Evolutionary conservation across 2,329 filamentous ascomycete species (phyloP), one percentile per base, ranked within the genome.

Genomic region (Podosphaera aphanis): DNA sequence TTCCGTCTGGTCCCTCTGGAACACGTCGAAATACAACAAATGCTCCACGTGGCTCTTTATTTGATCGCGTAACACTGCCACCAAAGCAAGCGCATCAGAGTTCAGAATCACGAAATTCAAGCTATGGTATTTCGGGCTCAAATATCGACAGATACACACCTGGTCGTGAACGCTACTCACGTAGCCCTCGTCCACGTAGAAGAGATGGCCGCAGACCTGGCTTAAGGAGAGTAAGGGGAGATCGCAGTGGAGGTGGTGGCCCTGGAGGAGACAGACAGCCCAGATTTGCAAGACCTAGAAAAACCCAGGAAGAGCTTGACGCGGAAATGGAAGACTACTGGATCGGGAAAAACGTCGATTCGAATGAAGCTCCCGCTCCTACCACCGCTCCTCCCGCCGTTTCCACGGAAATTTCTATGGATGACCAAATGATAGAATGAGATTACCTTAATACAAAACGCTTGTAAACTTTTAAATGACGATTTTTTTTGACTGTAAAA

Each of bases 321-420:
- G 83, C 83, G n/a, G 86, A 94, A 63, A 94, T 94, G 86, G 84
- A 79, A 25, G 83, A 93, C 58, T 94, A 94, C 62, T 94, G 84
- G 67, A 77, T 71, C 25, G 61, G 57, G n/a, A 63, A 61, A 31
- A 63, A 59, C 20, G 61, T 57, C 15, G 35, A 5, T 38, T 38
- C 35, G 16, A 38, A 8, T 8, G 35, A 38, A 3, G 8, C 8
- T 8, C 8, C n/a, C 16, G 35, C 35, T n/a, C 5, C 35, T 10
- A n/a, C 25, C 25, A 6, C 25, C 25, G 25, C 25, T 11, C 25
- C 25, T 5, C 6, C 25, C 25, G 6, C 25, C 6, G 11, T 8
- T n/a, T 38, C 35, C 8, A 19, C 35, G 8, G 3, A 4, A 13
- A 38, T 38, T 19, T 8, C 35, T 19, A 19, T 19, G 18, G 35